Base-by-base conservation (phyloP, 495 filamentous ascomycete genomes). In the Lasiosphaeria miniovina region DNA sequence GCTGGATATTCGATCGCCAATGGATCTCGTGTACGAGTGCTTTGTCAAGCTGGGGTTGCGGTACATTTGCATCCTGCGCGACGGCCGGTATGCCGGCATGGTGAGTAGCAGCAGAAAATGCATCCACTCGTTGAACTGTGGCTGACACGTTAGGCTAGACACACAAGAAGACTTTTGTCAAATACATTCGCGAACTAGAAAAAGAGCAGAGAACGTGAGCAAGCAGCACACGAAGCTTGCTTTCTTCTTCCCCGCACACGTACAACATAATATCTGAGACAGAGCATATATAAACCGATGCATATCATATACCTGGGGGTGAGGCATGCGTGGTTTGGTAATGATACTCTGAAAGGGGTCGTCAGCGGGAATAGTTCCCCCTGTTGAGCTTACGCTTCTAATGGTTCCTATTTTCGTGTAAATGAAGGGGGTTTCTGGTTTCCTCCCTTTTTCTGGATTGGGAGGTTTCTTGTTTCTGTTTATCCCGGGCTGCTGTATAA, bases 81-180 rank as follows among this genome's bases (percentile, higher is more conserved):
- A 96, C 67, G 94, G 94, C 24, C 81, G 85, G 40, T 98, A 90
- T 74, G 90, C 90, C 2, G 94, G 94, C 56, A 80, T 98, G 77
- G 90, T 96, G 71, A 75, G 84, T 66, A 60, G 36, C 45, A 40
- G 36, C 49, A 24, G 24, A 24, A 24, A 15, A 32, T 41, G 0
- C 6, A 32, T 38, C 36, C 4, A 1, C 15, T 35, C 2, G 7
- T 3, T 2, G 45, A 14, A 33, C 40, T 32, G 35, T 59, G 53
- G 54, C 71, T 78, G 64, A 74, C 52, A 61, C 49, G 17, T 12
- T 11, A 15, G 38, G 38, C 10, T 57, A 86, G 84, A 82, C 86
- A 32, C 94, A 98, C 74, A 98, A 97, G 77, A 98, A 98, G 77
- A 84, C 86, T 24, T 98, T 98, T 77, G 93, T 96, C 54, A 95